Base-by-base conservation (phyloP, 148 eudicot genomes). In the Cornus kousa region DNA sequence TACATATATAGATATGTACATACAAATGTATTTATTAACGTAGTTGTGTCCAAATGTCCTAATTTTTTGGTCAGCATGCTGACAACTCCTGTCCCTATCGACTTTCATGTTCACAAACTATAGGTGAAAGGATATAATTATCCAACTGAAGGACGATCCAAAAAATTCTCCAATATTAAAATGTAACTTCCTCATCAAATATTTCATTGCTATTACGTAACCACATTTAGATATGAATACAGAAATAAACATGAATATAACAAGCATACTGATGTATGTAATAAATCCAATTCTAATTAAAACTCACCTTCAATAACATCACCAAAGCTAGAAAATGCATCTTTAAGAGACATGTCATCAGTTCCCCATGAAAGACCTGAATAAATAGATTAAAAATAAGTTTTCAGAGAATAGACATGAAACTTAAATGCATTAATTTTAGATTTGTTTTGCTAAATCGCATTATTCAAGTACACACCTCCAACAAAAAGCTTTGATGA, bases 401-500 rank as follows among this genome's bases (percentile, higher is more conserved):
- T 43, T 6, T 43, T 6, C 10, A 43, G 48, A 43, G 48, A 53
- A 53, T 14, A 13, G 17, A 53, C 59, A 53, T 53, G 59, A 3
- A 53, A 53, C 59, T 11, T 11, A 53, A 1, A 16, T 11, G 59
- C 13, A 53, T 16, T 53, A 11, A 2, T 11, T 11, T 16, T 53
- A 53, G 5, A 53, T 53, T 53, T 12, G 53, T 12, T 53, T 53
- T 14, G 3, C 59, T 53, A 53, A 0, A 53, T 14, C 59, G 12
- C 4, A 53, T 11, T 1, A 73, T 13, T 24, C 2, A 70, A 39
- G 66, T 0, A 53, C 69, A 76, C 83, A 95, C 98, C 95, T 85
- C 98, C 98, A 80, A 95, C 71, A 78, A 92, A 95, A 67, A 95
- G 95, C 87, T 87, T 95, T 22, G 88, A 78, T 68, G 92, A 91